Evolutionary conservation across 345 rosid species (phyloP), one percentile per base, ranked within the genome.

Genomic region (Euphorbia lathyris): DNA sequence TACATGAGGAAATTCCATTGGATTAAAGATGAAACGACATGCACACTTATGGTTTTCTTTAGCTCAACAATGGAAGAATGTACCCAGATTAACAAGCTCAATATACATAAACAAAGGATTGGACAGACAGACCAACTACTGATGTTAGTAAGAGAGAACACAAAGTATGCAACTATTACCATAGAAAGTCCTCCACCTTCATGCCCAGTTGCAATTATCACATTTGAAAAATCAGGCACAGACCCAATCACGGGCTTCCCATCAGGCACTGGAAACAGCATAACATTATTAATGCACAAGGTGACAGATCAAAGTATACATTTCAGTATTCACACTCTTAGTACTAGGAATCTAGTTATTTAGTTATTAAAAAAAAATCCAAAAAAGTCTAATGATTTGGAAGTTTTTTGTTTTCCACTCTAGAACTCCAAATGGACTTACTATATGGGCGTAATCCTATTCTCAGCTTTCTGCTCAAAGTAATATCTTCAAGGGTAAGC

Each of bases 381-480:
- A 22, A 51, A 51, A 51, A 55, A 23, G 26, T 55, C 27, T 22
- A 23, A 25, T 22, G 7, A 55, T 55, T 23, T 20, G 58, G 22
- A 26, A 62, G 20, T 61, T 62, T 23, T 29, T 47, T 22, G n/a
- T 50, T 47, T 42, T 58, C n/a, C 47, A 53, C 58, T 36, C 55
- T 22, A 56, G 7, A 75, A 42, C 23, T 64, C 3, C 10, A 56
- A 14, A 40, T 43, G 23, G 13, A 73, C 98, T 91, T 86, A 91
- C 98, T 88, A 83, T 88, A 94, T 68, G 97, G 98, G 62, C 97
- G 97, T 70, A 94, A 82, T 47, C 98, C 98, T 26, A 94, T 80
- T 82, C 97, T 94, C 87, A 88, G 91, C 81, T 89, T 85, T 79
- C 90, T 78, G 73, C 76, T 74, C 70, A 65, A 52, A 43, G 77